Percentiles rank a stretch among this genome's conserved stretches.
Evolutionary conservation across 305 asterid species (phyloP).

Genomic region (Solanum hybrid): DNA sequence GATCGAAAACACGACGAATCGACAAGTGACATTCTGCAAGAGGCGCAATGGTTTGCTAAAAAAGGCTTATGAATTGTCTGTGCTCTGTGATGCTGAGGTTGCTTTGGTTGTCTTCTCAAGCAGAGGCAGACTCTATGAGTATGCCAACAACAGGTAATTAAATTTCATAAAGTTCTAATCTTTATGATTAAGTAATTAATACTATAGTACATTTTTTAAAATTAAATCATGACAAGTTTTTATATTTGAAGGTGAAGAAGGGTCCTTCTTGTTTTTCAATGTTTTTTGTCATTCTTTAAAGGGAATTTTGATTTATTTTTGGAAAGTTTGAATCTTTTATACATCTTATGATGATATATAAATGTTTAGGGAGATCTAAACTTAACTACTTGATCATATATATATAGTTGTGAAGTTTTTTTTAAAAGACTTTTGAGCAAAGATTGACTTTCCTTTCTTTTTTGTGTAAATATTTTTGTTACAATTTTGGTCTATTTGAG

Average conservation of each 20-base stretch:
- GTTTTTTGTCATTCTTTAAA: conserved; percentile 6
- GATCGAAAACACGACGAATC: conserved; percentile 90
- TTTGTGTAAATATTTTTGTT: conserved; percentile 14
- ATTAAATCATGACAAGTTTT: not conserved
- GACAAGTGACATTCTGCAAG: conserved; percentile 88
- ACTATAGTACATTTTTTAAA: not conserved
- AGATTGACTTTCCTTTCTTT: conserved; percentile 20
- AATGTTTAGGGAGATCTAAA: conserved; percentile 14
- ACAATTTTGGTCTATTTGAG: conserved; percentile 3
- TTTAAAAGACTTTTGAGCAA: not conserved
- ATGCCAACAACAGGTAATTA: conserved; percentile 66
- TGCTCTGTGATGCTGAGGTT: conserved; percentile 85
- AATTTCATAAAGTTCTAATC: not conserved
- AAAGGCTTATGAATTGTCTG: conserved; percentile 80
- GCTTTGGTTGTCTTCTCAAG: conserved; percentile 76
- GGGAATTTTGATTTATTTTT: conserved; percentile 3
- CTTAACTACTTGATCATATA: conserved; percentile 2
- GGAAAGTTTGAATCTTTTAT: not conserved
- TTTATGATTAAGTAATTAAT: not conserved
- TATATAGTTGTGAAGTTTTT: conserved; percentile 10
- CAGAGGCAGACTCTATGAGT: conserved; percentile 88
- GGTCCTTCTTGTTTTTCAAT: not conserved
- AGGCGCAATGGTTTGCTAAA: conserved; percentile 74
- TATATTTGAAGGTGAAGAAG: not conserved
- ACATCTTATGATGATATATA: not conserved